Percentiles rank a stretch among this genome's conserved stretches.
Conservation (phyloP, 352 stramenopile species). For the Phytophthora sp. region DNA sequence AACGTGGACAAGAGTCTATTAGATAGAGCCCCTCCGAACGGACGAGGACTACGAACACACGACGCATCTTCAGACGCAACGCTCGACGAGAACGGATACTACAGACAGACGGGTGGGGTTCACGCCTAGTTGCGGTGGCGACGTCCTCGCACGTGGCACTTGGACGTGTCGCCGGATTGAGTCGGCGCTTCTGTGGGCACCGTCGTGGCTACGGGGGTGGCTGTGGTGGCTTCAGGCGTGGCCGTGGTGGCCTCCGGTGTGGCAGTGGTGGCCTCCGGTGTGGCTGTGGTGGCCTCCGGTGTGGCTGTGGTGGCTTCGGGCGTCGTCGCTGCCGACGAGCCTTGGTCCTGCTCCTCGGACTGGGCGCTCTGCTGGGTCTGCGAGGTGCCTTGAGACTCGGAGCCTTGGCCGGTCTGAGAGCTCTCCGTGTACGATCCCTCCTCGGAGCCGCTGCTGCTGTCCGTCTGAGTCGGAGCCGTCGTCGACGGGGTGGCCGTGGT, state of each 20-base stretch:
- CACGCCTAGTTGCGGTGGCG: slow-evolving; percentile 21
- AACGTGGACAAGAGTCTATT: slow-evolving; percentile 26
- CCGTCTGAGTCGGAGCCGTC: slow-evolving; percentile 18
- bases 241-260: slow-evolving; percentile 2
- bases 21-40: slow-evolving; percentile 17
- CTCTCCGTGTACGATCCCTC: not conserved
- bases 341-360: not conserved
- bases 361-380: slow-evolving; percentile 11
- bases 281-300: not conserved
- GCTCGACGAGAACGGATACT: slow-evolving; percentile 29
- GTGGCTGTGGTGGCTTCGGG: not conserved
- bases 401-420: slow-evolving; percentile 13
- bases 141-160: slow-evolving; percentile 25
- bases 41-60: slow-evolving; percentile 19
- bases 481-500: slow-evolving; percentile 21
- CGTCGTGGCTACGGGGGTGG: slow-evolving; percentile 3
- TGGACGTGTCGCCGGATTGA: slow-evolving; percentile 23
- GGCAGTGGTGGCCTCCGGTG: not conserved
- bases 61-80: slow-evolving; percentile 13
- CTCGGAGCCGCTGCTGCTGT: slow-evolving; percentile 15
- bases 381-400: not conserved
- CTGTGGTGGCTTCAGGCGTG: slow-evolving; percentile 1
- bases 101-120: slow-evolving; percentile 4
- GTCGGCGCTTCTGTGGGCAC: slow-evolving; percentile 5
- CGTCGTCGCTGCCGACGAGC: not conserved